These are phyloP conservation scores for Yarrowia sp. DNA, from an alignment of 805 yeast species.

Conservation along the genomic window DNA sequence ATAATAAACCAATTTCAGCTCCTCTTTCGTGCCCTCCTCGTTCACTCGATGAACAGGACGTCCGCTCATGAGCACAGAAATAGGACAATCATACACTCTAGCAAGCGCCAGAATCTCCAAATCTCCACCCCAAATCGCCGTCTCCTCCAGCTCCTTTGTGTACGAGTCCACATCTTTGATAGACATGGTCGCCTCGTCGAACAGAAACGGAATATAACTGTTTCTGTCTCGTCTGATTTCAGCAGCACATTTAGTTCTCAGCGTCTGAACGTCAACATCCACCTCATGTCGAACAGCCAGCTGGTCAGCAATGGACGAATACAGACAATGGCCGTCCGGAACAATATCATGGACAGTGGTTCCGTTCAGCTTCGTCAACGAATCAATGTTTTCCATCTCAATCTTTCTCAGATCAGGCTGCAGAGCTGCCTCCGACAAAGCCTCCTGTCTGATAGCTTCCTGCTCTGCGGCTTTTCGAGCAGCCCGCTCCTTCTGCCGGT, in stretches of 20 bases:
- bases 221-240: conserved; percentile 70
- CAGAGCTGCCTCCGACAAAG: conserved; percentile 69
- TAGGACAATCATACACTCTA: conserved; percentile 70
- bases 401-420: conserved; percentile 72
- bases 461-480: conserved; percentile 78
- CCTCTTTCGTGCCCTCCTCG: conserved; percentile 57
- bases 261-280: conserved; percentile 55
- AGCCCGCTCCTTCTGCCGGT: conserved; percentile 83
- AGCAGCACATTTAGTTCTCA: conserved; percentile 69
- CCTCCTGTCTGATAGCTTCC: conserved; percentile 67
- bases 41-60: conserved; percentile 70
- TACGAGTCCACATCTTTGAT: conserved; percentile 72
- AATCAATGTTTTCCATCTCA: conserved; percentile 71
- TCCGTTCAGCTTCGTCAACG: conserved; percentile 57
- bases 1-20: conserved; percentile 77
- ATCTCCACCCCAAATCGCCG: conserved; percentile 97
- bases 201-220: conserved; percentile 79
- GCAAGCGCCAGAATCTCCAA: conserved; percentile 86
- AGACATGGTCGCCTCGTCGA: conserved; percentile 76
- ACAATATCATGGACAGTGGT: conserved; percentile 70
- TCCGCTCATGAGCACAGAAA: conserved; percentile 81
- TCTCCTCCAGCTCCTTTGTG: conserved; percentile 68
- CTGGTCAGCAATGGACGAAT: conserved; percentile 86
- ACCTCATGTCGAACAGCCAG: conserved; percentile 59
- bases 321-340: conserved; percentile 95